phyloP scores from a whole-genome alignment of 2,329 filamentous ascomycete genomes.

The Moelleriella libera region DNA sequence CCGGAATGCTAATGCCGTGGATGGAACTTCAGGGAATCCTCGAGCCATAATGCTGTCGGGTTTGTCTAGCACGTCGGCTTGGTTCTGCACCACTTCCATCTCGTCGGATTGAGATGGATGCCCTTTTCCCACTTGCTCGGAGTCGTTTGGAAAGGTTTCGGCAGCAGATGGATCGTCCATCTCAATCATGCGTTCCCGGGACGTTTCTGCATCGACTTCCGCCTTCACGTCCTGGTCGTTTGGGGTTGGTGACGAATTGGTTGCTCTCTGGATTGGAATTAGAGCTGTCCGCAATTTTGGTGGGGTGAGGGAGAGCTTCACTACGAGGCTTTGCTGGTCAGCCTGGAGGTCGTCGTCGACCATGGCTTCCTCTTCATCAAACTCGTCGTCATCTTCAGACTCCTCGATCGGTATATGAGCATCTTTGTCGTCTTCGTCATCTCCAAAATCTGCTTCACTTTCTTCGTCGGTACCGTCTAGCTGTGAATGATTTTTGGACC shows the following conservation, averaged over 20 bases:
- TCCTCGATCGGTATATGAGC: constrained; percentile 47
- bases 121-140: neutral
- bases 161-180: constrained; percentile 12
- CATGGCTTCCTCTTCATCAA: constrained; percentile 42
- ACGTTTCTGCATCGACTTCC: constrained; percentile 5
- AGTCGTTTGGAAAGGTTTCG: neutral
- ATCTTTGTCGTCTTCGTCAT: constrained; percentile 57
- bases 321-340: constrained; percentile 48
- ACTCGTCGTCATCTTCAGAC: constrained; percentile 43
- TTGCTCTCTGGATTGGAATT: constrained; percentile 8
- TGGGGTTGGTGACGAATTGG: constrained; percentile 10
- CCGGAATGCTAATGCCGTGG: constrained; percentile 41
- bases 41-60: constrained; percentile 1
- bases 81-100: neutral
- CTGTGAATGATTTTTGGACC: constrained; percentile 20
- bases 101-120: neutral
- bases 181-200: constrained; percentile 9
- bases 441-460: constrained; percentile 61
- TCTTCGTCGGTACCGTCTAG: constrained; percentile 45
- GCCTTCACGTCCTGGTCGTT: constrained; percentile 8
- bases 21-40: constrained; percentile 17
- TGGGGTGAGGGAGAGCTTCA: constrained; percentile 50
- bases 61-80: neutral
- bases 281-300: constrained; percentile 21
- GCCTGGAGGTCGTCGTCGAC: constrained; percentile 38